phyloP scores from a whole-genome alignment of 805 yeast genomes.

The Candida nitratophila region DNA sequence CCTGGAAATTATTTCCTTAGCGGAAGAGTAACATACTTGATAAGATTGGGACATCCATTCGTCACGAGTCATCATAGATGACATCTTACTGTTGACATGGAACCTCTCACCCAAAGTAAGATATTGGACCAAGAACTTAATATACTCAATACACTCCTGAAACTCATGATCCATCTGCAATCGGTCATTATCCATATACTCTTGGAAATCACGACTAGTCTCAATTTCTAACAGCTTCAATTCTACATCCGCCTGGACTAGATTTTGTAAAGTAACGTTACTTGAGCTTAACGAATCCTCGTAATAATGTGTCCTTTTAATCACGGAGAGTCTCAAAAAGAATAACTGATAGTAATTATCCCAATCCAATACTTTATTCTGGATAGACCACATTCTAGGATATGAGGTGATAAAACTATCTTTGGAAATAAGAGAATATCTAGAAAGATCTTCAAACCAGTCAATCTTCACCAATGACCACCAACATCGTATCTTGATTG shows the following conservation, averaged over 20 bases:
- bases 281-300: conserved; percentile 12
- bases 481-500: conserved; percentile 14
- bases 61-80: conserved; percentile 16
- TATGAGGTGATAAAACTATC: conserved; percentile 16
- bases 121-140: conserved; percentile 10
- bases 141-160: conserved; percentile 8
- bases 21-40: conserved; percentile 15
- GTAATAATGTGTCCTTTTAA: conserved; percentile 21
- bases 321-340: conserved; percentile 13
- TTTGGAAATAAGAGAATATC: conserved; percentile 15
- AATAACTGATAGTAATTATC: conserved; percentile 17
- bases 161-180: conserved; percentile 7
- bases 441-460: conserved; percentile 24
- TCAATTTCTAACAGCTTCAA: conserved; percentile 17
- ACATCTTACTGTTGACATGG: conserved; percentile 23
- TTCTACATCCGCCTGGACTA: conserved; percentile 21
- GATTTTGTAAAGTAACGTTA: conserved; percentile 8
- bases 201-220: conserved; percentile 13
- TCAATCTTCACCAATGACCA: conserved; percentile 25
- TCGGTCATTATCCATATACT: conserved; percentile 13
- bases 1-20: conserved; percentile 10
- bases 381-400: conserved; percentile 17
- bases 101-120: conserved; percentile 16
- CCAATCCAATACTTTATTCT: conserved; percentile 11
- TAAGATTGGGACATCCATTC: conserved; percentile 18